These are phyloP conservation scores for Coniochaeta prunicola DNA, from an alignment of 2,329 filamentous ascomycete genomes.

Conservation along the genomic window DNA sequence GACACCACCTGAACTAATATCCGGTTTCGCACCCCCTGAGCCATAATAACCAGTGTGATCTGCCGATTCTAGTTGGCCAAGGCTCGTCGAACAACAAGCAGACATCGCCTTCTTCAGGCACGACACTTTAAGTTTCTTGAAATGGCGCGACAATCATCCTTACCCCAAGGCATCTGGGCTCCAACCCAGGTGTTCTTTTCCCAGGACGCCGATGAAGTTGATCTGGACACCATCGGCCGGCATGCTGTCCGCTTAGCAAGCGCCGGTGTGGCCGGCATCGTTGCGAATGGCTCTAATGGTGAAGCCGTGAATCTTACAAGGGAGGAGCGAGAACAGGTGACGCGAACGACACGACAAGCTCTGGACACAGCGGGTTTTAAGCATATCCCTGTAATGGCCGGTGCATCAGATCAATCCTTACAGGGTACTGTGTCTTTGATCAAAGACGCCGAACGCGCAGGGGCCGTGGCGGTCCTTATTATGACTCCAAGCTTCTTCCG, in stretches of 20 bases:
- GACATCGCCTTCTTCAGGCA: no score
- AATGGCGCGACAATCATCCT: background rate
- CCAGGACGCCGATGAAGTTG: slow-evolving; percentile 37
- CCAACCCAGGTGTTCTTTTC: slow-evolving; percentile 63
- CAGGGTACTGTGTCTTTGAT: slow-evolving; percentile 9
- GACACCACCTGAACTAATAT: no score
- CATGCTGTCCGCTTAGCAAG: slow-evolving; percentile 58
- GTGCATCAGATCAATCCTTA: slow-evolving; percentile 11
- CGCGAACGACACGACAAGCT: slow-evolving; percentile 11
- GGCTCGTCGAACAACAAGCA: no score
- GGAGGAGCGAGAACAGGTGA: slow-evolving; percentile 8
- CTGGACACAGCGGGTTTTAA: slow-evolving; percentile 56
- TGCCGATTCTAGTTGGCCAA: no score
- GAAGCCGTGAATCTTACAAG: slow-evolving; percentile 51
- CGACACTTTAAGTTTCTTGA: background rate
- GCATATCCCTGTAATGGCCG: slow-evolving; percentile 24
- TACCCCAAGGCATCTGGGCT: slow-evolving; percentile 57
- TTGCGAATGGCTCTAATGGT: slow-evolving; percentile 63
- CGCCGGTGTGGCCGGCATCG: slow-evolving; percentile 60
- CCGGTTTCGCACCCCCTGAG: background rate
- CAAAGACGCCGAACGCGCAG: slow-evolving; percentile 6
- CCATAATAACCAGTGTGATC: background rate
- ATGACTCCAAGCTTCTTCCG: slow-evolving; percentile 33
- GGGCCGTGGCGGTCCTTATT: slow-evolving; percentile 17
- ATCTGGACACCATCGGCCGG: slow-evolving; percentile 44